phyloP scores from a whole-genome alignment of 345 rosid genomes.

The Cardamine resedifolia region DNA sequence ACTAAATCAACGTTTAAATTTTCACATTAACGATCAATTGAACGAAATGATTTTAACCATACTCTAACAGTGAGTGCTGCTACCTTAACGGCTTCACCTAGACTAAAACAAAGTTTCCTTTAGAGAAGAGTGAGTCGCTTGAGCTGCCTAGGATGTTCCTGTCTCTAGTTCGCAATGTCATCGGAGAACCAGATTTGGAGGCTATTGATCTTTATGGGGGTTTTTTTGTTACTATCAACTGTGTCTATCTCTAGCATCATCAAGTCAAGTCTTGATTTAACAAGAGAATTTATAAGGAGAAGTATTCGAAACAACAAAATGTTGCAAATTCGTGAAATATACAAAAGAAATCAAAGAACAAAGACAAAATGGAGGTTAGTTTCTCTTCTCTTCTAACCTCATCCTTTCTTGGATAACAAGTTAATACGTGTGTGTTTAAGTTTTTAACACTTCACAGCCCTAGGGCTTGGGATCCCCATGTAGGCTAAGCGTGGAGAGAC shows the following conservation, averaged over 20 bases:
- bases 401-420: slow-evolving; percentile 8
- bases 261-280: slow-evolving; percentile 3
- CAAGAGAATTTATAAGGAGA: not conserved
- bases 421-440: not conserved
- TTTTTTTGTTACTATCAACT: not conserved
- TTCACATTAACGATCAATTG: too few relatives aligned
- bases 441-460: slow-evolving; percentile 29
- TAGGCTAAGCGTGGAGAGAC: slow-evolving; percentile 50
- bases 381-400: slow-evolving; percentile 15
- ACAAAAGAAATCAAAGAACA: slow-evolving; percentile 15
- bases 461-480: slow-evolving; percentile 52
- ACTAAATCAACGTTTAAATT: too few relatives aligned
- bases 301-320: not conserved
- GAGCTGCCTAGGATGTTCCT: too few relatives aligned
- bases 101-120: too few relatives aligned
- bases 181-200: too few relatives aligned
- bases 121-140: too few relatives aligned
- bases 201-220: too few relatives aligned
- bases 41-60: too few relatives aligned
- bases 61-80: too few relatives aligned
- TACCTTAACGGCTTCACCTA: too few relatives aligned
- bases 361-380: slow-evolving; percentile 16
- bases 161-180: too few relatives aligned
- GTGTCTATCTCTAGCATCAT: slow-evolving; percentile 2
- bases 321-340: slow-evolving; percentile 20